These are phyloP conservation scores for Agastache rugosa DNA, from an alignment of 257 asterid genomes.

Conservation along the genomic window DNA sequence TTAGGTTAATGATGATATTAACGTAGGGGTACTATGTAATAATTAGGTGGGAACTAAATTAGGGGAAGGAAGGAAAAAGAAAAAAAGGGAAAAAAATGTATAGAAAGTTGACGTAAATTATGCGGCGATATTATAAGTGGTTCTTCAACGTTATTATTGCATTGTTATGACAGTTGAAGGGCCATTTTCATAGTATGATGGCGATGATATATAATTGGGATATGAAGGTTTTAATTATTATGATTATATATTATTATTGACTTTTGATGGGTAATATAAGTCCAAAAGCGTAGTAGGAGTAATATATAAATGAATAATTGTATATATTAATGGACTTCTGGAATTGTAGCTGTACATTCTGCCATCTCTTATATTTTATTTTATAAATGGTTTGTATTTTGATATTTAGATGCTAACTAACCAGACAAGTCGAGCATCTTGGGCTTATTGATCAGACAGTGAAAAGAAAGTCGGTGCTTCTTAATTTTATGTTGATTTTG, in stretches of 20 bases:
- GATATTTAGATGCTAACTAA: background rate
- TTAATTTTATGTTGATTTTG: background rate
- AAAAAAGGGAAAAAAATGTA: slow-evolving; percentile 5
- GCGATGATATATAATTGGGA: slow-evolving; percentile 19
- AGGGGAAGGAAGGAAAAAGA: background rate
- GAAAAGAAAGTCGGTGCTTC: background rate
- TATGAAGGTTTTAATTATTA: background rate
- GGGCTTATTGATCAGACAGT: background rate
- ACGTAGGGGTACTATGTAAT: slow-evolving; percentile 19
- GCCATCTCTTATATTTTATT: background rate
- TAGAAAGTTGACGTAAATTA: slow-evolving; percentile 36
- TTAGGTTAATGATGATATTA: background rate
- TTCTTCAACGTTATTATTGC: slow-evolving; percentile 26
- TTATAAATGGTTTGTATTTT: background rate
- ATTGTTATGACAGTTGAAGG: slow-evolving; percentile 31
- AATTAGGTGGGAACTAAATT: slow-evolving; percentile 28
- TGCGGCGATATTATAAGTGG: slow-evolving; percentile 32
- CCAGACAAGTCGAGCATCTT: background rate
- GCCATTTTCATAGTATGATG: background rate
- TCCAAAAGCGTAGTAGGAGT: background rate
- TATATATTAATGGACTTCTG: background rate
- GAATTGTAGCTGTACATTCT: slow-evolving; percentile 1
- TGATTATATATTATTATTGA: slow-evolving; percentile 11
- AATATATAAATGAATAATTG: background rate
- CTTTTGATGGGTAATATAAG: background rate